phyloP scores from a whole-genome alignment of 805 yeast genomes.

The Cyberlindnera subsufficiens region DNA sequence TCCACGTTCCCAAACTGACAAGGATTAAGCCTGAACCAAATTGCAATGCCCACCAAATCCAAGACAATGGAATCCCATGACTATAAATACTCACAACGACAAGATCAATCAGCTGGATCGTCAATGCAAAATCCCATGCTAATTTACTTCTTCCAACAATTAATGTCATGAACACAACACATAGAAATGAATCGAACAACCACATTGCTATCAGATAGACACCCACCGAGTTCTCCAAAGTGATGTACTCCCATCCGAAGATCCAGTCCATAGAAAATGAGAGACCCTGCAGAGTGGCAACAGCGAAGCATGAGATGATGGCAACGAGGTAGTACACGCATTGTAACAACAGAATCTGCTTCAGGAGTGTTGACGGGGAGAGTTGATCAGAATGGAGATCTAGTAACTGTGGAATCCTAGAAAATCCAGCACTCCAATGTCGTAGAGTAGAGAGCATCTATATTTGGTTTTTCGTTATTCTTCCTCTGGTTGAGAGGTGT shows the following conservation, averaged over 20 bases:
- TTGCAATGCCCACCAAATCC: slow-evolving; percentile 86
- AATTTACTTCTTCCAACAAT: slow-evolving; percentile 89
- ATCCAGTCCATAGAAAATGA: slow-evolving; percentile 63
- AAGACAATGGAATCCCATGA: slow-evolving; percentile 58
- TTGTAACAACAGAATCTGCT: slow-evolving; percentile 77
- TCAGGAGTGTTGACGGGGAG: slow-evolving; percentile 53
- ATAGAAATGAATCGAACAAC: slow-evolving; percentile 76
- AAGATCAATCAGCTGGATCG: slow-evolving; percentile 79
- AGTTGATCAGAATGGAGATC: slow-evolving; percentile 30
- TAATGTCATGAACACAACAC: slow-evolving; percentile 78
- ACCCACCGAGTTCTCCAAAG: slow-evolving; percentile 76
- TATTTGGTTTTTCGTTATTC: neutral
- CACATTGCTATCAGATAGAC: slow-evolving; percentile 68
- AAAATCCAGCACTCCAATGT: slow-evolving; percentile 10
- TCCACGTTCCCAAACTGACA: slow-evolving; percentile 81
- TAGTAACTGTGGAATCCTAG: slow-evolving; percentile 13
- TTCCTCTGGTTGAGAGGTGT: neutral
- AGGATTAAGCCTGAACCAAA: slow-evolving; percentile 58
- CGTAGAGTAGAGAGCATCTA: slow-evolving; percentile 3
- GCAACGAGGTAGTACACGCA: slow-evolving; percentile 75
- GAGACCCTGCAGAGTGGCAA: slow-evolving; percentile 67
- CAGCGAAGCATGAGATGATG: slow-evolving; percentile 52
- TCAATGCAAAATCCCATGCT: slow-evolving; percentile 96
- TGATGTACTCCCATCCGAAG: slow-evolving; percentile 73
- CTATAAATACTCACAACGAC: slow-evolving; percentile 62